Conservation (phyloP, 495 filamentous ascomycete species). For the Hypoxylon rickii region DNA sequence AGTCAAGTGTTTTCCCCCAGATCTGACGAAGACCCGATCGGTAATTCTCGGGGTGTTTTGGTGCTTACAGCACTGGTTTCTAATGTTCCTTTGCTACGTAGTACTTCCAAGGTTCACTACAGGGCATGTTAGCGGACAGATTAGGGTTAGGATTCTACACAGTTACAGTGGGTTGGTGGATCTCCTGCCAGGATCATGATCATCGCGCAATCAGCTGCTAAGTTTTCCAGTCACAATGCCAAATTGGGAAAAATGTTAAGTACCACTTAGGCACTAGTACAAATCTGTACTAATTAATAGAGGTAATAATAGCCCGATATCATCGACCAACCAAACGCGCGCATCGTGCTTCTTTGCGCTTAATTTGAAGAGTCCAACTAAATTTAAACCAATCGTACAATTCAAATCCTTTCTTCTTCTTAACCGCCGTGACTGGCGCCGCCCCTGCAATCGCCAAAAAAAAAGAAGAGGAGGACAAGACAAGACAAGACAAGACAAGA, state of each 20-base stretch:
- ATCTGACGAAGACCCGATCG: conserved; percentile 19
- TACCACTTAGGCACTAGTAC: too few species aligned
- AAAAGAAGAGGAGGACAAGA: too few species aligned
- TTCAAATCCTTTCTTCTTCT: conserved; percentile 5
- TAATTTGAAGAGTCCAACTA: conserved; percentile 29
- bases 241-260: conserved; percentile 30
- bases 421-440: conserved; percentile 33
- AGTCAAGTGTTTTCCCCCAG: conserved; percentile 12
- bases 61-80: background rate
- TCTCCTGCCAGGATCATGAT: conserved; percentile 12
- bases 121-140: too few species aligned
- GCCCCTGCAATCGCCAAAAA: too few species aligned
- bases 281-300: too few species aligned
- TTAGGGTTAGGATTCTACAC: too few species aligned
- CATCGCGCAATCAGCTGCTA: conserved; percentile 27
- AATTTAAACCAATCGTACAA: conserved; percentile 26
- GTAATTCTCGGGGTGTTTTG: conserved; percentile 16
- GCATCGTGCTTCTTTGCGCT: conserved; percentile 24
- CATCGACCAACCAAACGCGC: conserved; percentile 28
- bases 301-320: background rate
- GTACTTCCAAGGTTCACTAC: too few species aligned
- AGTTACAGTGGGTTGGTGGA: too few species aligned
- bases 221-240: conserved; percentile 19
- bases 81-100: too few species aligned
- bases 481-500: too few species aligned